phyloP scores from a whole-genome alignment of 2,329 filamentous ascomycete species.

The Xylaria sp. region DNA sequence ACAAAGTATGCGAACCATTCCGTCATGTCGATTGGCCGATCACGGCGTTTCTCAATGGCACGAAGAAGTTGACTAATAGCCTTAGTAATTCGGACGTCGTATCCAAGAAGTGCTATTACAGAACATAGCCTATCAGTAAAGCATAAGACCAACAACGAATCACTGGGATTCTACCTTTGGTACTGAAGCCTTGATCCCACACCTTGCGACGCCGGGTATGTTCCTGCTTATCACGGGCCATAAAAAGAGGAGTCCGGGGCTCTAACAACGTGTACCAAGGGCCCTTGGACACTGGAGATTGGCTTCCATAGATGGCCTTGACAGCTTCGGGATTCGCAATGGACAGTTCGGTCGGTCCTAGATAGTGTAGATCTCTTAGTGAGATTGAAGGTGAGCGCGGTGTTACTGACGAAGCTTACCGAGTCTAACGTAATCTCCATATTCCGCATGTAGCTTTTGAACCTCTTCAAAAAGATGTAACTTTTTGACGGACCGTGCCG shows the following conservation, averaged over 20 bases:
- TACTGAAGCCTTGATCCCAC: slow-evolving; percentile 40
- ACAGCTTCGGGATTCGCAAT: slow-evolving; percentile 45
- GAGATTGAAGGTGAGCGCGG: not conserved
- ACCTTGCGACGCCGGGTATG: slow-evolving; percentile 42
- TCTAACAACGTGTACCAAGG: slow-evolving; percentile 55
- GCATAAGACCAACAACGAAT: not conserved
- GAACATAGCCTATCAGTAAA: not conserved
- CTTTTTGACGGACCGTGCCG: slow-evolving; percentile 64
- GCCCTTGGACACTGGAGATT: slow-evolving; percentile 54
- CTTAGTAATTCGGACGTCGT: slow-evolving; percentile 41
- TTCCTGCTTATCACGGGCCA: slow-evolving; percentile 48
- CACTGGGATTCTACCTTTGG: not conserved
- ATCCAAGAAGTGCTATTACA: slow-evolving; percentile 40
- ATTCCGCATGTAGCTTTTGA: slow-evolving; percentile 60
- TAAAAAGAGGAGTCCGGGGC: slow-evolving; percentile 51
- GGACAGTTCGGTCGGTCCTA: slow-evolving; percentile 51
- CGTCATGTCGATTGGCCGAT: slow-evolving; percentile 38
- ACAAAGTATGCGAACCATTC: slow-evolving; percentile 43
- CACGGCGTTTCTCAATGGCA: not conserved
- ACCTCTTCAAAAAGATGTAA: slow-evolving; percentile 63
- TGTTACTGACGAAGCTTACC: not conserved
- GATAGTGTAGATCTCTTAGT: not conserved
- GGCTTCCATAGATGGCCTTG: slow-evolving; percentile 50
- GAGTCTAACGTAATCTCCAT: slow-evolving; percentile 55
- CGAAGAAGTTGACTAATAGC: not conserved